Evolutionary conservation across 2,329 filamentous ascomycete genomes (phyloP), one percentile per base, ranked within the genome.

Genomic region (Cercospora zeae-maydis): DNA sequence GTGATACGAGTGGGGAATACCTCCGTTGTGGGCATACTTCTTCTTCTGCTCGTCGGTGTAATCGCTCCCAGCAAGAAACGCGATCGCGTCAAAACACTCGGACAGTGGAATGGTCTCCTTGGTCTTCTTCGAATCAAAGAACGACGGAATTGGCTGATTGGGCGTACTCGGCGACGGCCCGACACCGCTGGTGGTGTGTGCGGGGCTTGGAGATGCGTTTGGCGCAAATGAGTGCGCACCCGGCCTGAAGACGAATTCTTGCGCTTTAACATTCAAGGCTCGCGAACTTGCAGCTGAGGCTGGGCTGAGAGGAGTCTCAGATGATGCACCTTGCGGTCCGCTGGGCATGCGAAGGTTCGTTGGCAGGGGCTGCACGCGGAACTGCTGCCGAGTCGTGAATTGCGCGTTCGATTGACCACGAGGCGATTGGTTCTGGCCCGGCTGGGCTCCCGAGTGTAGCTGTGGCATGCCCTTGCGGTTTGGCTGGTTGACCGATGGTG

Each of bases 161-260:
- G 67, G 64, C 14, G 57, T 37, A 27, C 39, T 59, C 27, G 57
- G 42, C 30, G 72, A 71, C 21, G 75, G 65, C 64, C 65, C 63
- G 10, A 45, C 59, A 51, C 42, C 63, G 36, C 64, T 66, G 19
- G 67, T 64, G 30, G 72, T 74, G 24, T 76, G 75, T 59, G 77
- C 76, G 83, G 88, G 68, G 83, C 82, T 67, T 79, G 92, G 91
- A 72, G 90, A 96, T 2, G 90, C 91, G 36, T 85, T 83, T 4
- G 90, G 93, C 69, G 88, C 93, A 78, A 99, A 98, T 1, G 88
- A 83, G 49, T 85, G 84, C 0, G 93, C 92, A 65, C 89, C 89
- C 4, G 91, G 88, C 71, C 89, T 96, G 16, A 93, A 95, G 67
- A 89, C 88, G 78, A 97, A 98, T 72, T 96, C 92, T 73, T 83